Evolutionary conservation across 177 flowering plant genomes (phyloP).

Genomic region (Vitis hybrid): DNA sequence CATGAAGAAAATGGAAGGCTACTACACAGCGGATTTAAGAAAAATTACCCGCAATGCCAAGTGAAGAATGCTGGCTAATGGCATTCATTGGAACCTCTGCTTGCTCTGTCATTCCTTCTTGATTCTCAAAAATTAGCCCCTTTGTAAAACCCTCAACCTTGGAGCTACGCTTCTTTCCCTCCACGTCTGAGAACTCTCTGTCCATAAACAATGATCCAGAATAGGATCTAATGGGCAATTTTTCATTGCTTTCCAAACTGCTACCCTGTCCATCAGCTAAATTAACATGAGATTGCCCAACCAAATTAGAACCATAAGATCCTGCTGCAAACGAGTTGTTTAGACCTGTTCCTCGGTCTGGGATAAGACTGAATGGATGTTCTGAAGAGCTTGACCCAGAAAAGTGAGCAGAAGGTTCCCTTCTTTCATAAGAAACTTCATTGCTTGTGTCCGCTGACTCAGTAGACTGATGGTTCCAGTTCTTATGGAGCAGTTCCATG

Average conservation of each 20-base stretch:
- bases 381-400: conserved; percentile 42
- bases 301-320: conserved; percentile 41
- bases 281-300: conserved; percentile 27
- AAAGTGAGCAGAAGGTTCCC: conserved; percentile 42
- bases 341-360: conserved; percentile 41
- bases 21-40: neutral
- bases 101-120: conserved; percentile 31
- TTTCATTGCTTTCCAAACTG: conserved; percentile 37
- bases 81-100: conserved; percentile 25
- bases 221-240: conserved; percentile 32
- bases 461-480: conserved; percentile 35
- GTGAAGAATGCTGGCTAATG: conserved; percentile 42
- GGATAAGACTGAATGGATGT: conserved; percentile 33
- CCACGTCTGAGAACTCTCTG: conserved; percentile 36
- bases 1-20: neutral
- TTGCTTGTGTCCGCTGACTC: conserved; percentile 30
- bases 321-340: conserved; percentile 37
- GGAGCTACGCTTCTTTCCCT: conserved; percentile 33
- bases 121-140: conserved; percentile 28
- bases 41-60: conserved; percentile 39
- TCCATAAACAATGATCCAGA: conserved; percentile 37
- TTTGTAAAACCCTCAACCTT: conserved; percentile 23
- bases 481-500: conserved; percentile 68
- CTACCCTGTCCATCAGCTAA: conserved; percentile 34
- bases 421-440: conserved; percentile 37